Conservation (phyloP, 495 filamentous ascomycete species). For the Hyaloscypha finlandica region DNA sequence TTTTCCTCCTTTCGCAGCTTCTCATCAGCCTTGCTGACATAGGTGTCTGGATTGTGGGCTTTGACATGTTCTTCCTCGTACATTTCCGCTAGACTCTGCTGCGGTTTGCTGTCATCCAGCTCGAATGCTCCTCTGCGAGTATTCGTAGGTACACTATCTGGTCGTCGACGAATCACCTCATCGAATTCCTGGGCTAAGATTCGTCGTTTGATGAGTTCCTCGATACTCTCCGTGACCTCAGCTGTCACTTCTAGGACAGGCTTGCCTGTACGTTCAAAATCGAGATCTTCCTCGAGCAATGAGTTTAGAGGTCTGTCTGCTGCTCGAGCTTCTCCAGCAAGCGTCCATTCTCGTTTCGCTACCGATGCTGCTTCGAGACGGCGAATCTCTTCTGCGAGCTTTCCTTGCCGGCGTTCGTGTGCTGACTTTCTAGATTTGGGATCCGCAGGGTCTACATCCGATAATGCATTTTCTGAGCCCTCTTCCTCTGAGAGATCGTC, state of each 20-base stretch:
- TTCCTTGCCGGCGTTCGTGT: constrained; percentile 84
- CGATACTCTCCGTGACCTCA: constrained; percentile 90
- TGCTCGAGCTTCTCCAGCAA: constrained; percentile 86
- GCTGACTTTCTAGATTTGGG: constrained; percentile 64
- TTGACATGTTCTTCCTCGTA: constrained; percentile 92
- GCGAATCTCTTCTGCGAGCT: constrained; percentile 85
- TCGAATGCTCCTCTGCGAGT: constrained; percentile 70
- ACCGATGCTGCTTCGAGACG: constrained; percentile 86
- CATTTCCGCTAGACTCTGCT: constrained; percentile 84
- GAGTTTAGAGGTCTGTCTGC: constrained; percentile 84
- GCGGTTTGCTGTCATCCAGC: constrained; percentile 82
- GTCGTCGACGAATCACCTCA: constrained; percentile 82
- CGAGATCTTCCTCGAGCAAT: constrained; percentile 89
- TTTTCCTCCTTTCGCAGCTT: constrained; percentile 78
- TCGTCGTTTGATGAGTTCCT: constrained; percentile 90
- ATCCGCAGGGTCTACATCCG: constrained; percentile 55
- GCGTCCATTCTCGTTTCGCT: constrained; percentile 87
- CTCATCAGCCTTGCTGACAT: constrained; percentile 77
- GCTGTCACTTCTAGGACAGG: constrained; percentile 91
- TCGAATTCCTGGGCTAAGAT: constrained; percentile 93
- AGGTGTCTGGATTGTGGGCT: constrained; percentile 72
- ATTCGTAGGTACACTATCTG: constrained; percentile 58
- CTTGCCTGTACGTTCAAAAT: constrained; percentile 95
- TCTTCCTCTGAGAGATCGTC: constrained; percentile 71
- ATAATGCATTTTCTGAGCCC: constrained; percentile 55